Evolutionary conservation across 2,329 filamentous ascomycete genomes (phyloP), one percentile per base, ranked within the genome.

Genomic region (Cyanodermella asteris): DNA sequence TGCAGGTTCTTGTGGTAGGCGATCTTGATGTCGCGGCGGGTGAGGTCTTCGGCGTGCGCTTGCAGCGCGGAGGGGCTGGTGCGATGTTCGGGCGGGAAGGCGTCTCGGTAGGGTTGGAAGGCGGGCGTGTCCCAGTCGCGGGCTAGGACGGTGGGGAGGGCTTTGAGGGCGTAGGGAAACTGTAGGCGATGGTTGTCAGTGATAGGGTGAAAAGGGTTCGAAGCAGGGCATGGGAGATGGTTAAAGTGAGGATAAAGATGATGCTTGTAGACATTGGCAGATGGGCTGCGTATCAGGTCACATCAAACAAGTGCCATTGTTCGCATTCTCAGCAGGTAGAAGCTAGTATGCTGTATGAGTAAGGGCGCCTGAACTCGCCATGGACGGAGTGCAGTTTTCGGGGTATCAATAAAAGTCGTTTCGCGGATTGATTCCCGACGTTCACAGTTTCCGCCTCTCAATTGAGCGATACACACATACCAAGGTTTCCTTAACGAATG

Each of bases 401-500:
- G n/a, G n/a, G n/a, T n/a, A n/a, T n/a, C n/a, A n/a, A n/a, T n/a
- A n/a, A n/a, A n/a, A n/a, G n/a, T n/a, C n/a, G n/a, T n/a, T n/a
- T n/a, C n/a, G n/a, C n/a, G n/a, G n/a, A n/a, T n/a, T n/a, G n/a
- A n/a, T n/a, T n/a, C n/a, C n/a, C n/a, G n/a, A n/a, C n/a, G n/a
- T n/a, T n/a, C n/a, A n/a, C n/a, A n/a, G n/a, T n/a, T n/a, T n/a
- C n/a, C n/a, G n/a, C n/a, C n/a, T n/a, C 7, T 8, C 20, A 10
- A 8, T 7, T 5, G 14, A 9, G 20, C 20, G 14, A 13, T 5
- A 13, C 11, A 4, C 11, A 8, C 20, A 8, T 21, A 21, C 20
- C 20, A 21, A 10, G 8, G 20, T 21, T 13, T 21, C 20, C 20
- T 21, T 21, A 13, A 21, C 20, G 20, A 21, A 21, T 12, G 20